A percentile compares a stretch with the other conserved stretches of the same genome.
phyloP scores from a whole-genome alignment of 2,329 filamentous ascomycete species.

The Ophiostoma himal-ulmi region DNA sequence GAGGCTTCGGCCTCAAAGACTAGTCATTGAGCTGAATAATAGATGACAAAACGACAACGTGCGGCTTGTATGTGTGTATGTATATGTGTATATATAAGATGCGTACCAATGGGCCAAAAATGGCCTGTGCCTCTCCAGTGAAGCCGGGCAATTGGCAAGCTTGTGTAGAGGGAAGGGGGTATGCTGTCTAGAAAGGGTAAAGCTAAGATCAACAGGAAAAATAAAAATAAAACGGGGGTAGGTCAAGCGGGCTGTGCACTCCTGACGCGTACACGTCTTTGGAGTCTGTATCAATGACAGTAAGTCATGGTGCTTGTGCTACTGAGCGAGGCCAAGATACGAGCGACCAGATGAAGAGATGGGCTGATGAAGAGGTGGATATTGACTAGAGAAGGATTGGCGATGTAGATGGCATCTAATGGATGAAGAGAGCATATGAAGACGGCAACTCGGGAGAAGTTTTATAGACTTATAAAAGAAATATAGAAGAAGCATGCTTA shows the following conservation, averaged over 20 bases:
- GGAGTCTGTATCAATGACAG: neutral
- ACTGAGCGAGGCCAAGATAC: neutral
- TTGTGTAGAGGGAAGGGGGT: neutral
- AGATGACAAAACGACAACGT: neutral
- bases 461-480: too few species aligned
- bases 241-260: conserved; percentile 4
- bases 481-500: neutral
- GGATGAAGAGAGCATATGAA: neutral
- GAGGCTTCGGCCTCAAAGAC: neutral
- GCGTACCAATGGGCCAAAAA: neutral
- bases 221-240: neutral
- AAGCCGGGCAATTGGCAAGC: neutral
- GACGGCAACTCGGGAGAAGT: neutral
- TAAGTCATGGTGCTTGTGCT: neutral
- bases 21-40: neutral
- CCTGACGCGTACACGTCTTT: conserved; percentile 2
- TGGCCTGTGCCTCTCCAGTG: neutral
- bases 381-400: neutral
- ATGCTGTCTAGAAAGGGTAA: neutral
- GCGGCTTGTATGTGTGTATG: neutral
- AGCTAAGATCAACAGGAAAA: neutral
- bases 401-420: neutral
- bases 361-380: neutral
- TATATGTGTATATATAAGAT: neutral
- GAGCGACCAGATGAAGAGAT: neutral